Conservation (phyloP, 495 filamentous ascomycete genomes). For the Penicillium daleae region DNA sequence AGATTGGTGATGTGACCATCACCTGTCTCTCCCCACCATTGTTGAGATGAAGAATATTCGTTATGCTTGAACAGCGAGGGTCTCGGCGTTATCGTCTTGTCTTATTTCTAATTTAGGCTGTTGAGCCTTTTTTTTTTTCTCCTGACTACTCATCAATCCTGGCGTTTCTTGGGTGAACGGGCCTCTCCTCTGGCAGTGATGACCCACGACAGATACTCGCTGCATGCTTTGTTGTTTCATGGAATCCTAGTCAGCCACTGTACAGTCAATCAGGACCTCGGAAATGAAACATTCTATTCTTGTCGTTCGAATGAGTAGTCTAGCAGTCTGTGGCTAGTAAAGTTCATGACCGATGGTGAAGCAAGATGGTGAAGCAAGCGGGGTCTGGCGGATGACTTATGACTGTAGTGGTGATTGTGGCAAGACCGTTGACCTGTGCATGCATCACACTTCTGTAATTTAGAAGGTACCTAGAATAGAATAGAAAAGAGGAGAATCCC, state of each 20-base stretch:
- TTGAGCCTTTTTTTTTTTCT: slow-evolving; percentile 12
- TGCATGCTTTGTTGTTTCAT: slow-evolving; percentile 17
- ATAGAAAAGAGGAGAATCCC: background rate
- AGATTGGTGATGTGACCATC: background rate
- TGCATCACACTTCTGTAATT: background rate
- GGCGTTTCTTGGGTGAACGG: slow-evolving; percentile 25
- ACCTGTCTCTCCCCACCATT: background rate
- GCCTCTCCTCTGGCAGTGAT: slow-evolving; percentile 12
- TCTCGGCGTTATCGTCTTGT: slow-evolving; percentile 22
- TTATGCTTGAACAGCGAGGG: slow-evolving; percentile 25
- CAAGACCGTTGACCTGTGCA: background rate
- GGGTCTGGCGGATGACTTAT: background rate
- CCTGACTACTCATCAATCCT: slow-evolving; percentile 11
- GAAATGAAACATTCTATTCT: slow-evolving; percentile 9
- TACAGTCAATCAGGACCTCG: slow-evolving; percentile 17
- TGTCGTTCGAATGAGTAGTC: background rate
- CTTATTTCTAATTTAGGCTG: slow-evolving; percentile 5
- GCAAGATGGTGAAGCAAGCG: background rate
- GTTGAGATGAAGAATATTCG: slow-evolving; percentile 1
- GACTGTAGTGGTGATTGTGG: background rate
- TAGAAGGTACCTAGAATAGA: background rate
- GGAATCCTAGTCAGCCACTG: slow-evolving; percentile 12
- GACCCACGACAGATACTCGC: slow-evolving; percentile 4
- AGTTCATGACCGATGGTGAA: background rate
- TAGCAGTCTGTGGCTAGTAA: background rate